Base-by-base conservation (phyloP, 2,329 filamentous ascomycete species). In the Nemania sp. region DNA sequence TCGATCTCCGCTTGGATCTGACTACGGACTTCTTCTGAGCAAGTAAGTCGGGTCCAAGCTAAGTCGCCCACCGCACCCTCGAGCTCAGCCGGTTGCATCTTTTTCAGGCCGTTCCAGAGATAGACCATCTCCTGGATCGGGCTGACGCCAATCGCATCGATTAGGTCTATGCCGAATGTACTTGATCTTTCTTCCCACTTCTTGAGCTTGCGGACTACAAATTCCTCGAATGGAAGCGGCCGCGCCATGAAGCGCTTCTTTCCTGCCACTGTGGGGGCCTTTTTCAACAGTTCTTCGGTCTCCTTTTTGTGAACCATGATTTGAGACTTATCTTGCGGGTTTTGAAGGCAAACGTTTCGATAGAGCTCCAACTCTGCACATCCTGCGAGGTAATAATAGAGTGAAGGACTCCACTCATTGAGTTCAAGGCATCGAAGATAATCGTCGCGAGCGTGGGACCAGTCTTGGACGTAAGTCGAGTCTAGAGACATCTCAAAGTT, bases 61-160 rank as follows among this genome's bases (percentile, higher is more conserved):
- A 96, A 73, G n/a, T 80, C 80, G 1, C 69, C 72, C 31, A 90
- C 69, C 0, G 85, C 89, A 36, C 77, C 73, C 42, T 87, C 76
- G 12, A 96, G 75, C 55, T 93, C 82, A 0, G 74, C 73, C 1
- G 73, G 64, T 2, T 81, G 77, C 90, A 96, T 95, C 49, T 91
- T 84, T 72, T 90, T 93, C 63, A 84, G 85, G 0, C 92, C 93
- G 66, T 90, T 92, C 92, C 92, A 97, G 64, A 97, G 84, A 70
- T 93, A 96, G 11, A 89, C 86, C 88, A 97, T 96, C 75, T 97
- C 94, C 65, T 91, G 83, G 0, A 90, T 77, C 0, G 94, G 94
- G 55, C 86, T 89, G 3, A 90, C 79, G 0, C 91, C 91, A 7
- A 95, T 79, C 0, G 89, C 91, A 63, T 97, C 93, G 1, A 88